Evolutionary conservation across 2,329 filamentous ascomycete genomes (phyloP), one percentile per base, ranked within the genome.

Genomic region (Trichophyton simii): DNA sequence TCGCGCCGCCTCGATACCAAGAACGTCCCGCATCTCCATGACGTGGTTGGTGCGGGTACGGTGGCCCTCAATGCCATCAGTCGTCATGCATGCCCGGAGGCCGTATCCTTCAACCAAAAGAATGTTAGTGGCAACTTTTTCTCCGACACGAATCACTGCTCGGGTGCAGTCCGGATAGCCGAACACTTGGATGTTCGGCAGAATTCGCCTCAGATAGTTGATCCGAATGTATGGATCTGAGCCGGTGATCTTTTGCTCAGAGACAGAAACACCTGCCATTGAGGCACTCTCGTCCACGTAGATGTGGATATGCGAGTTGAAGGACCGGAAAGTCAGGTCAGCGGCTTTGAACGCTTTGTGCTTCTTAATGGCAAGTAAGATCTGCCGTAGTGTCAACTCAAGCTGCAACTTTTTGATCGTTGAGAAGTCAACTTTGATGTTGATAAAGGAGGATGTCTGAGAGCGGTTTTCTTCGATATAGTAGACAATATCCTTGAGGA

Each of bases 1-100:
- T 63, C 92, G 85, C 2, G 94, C 94, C 0, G 94, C 94, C 78
- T 99, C 94, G 68, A 99, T 96, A 58, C 94, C 94, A 2, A 99
- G 83, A 0, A 97, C 86, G 25, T 94, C 85, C 41, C 84, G 82
- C 68, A 86, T 87, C 76, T 99, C 94, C 83, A 96, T 89, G 67
- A 99, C 86, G 69, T 86, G 90, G 78, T 99, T 99, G 64, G 87
- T 87, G 7, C 81, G 82, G 2, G 86, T 87, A 67, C 82, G 79
- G 20, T 84, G 86, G 61, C 91, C 91, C 61, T 95, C 80, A 3
- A 99, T 88, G 65, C 94, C 94, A 64, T 91, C 88, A 0, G 94
- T 99, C 8, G 86, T 95, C 87, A 99, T 95, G 77, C 91, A 96
- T 34, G 84, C 83, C 50, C 84, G 84, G 58, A 99, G 79, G 0